These are phyloP conservation scores for Podaxis sp. DNA, from an alignment of 768 basidiomycete genomes.

Conservation along the genomic window DNA sequence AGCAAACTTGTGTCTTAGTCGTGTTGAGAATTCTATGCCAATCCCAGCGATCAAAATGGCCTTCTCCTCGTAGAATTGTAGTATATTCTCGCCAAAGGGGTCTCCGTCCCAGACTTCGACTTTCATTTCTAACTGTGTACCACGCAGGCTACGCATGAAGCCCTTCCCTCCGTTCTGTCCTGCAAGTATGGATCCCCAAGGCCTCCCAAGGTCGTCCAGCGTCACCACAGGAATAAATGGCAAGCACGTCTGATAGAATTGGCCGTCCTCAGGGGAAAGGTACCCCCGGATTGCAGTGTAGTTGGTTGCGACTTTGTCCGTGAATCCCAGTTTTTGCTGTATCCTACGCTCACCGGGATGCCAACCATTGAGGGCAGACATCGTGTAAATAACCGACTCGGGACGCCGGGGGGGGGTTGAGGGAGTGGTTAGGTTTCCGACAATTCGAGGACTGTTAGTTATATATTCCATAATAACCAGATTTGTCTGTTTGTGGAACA, in stretches of 20 bases:
- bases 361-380: constrained; percentile 39
- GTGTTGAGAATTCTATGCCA: constrained; percentile 55
- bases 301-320: constrained; percentile 29
- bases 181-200: constrained; percentile 59
- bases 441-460: no score
- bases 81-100: constrained; percentile 42
- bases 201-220: constrained; percentile 46
- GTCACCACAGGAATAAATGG: constrained; percentile 59
- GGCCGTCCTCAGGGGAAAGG: constrained; percentile 46
- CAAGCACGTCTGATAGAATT: constrained; percentile 46
- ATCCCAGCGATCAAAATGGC: constrained; percentile 49
- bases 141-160: constrained; percentile 36
- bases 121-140: constrained; percentile 37
- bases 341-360: constrained; percentile 52
- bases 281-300: constrained; percentile 38
- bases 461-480: no score
- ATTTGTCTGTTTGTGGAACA: no score
- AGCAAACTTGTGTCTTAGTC: constrained; percentile 63
- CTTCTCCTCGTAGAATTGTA: constrained; percentile 17
- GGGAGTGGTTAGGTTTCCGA: no score
- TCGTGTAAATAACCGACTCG: constrained; percentile 4
- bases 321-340: constrained; percentile 45
- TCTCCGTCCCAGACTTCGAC: constrained; percentile 55
- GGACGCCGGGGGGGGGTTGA: no score
- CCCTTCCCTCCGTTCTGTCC: constrained; percentile 42